Evolutionary conservation across 768 basidiomycete species (phyloP), one percentile per base, ranked within the genome.

Genomic region (Psilocybe tampanensis): DNA sequence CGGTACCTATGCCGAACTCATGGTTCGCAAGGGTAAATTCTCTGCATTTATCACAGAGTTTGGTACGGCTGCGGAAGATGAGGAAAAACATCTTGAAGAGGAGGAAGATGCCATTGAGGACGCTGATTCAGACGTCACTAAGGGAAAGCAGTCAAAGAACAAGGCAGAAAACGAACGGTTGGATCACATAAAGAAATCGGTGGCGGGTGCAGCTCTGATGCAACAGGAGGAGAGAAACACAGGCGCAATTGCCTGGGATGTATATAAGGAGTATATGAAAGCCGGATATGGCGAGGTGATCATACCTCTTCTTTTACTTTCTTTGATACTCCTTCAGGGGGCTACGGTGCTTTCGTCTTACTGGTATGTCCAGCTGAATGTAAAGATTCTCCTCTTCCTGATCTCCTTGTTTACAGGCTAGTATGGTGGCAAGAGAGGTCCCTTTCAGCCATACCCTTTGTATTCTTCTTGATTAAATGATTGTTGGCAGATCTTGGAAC

Each of bases 141-240:
- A 49, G 44, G 47, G 45, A 4, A 58, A 47, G 49, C 76, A 80
- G 29, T 76, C 79, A 52, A 69, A 76, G 51, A 68, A 74, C 19
- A 77, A 81, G 58, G 73, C 77, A 56, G 71, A 76, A 54, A 78
- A 78, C 54, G 76, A 80, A 74, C 79, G 44, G 72, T 80, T 44
- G 71, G 71, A 43, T 69, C 60, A 60, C 34, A 71, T 66, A 66
- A 80, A 73, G 61, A 73, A 72, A 56, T 75, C 71, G 33, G 70
- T 67, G 47, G 70, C 67, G 15, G 82, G 83, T 5, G 77, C 79
- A 19, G 75, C 74, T 11, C 73, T 94, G 42, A 95, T 95, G 91
- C 90, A 94, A 65, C 76, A 74, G 22, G 94, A 95, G 70, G 92
- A 95, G 68, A 78, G 93, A 17, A 89, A 89, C 61, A 86, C 84